A percentile compares a stretch with the other conserved stretches of the same genome.
Evolutionary conservation across 352 stramenopile genomes (phyloP).

Genomic region (Pythium biforme): DNA sequence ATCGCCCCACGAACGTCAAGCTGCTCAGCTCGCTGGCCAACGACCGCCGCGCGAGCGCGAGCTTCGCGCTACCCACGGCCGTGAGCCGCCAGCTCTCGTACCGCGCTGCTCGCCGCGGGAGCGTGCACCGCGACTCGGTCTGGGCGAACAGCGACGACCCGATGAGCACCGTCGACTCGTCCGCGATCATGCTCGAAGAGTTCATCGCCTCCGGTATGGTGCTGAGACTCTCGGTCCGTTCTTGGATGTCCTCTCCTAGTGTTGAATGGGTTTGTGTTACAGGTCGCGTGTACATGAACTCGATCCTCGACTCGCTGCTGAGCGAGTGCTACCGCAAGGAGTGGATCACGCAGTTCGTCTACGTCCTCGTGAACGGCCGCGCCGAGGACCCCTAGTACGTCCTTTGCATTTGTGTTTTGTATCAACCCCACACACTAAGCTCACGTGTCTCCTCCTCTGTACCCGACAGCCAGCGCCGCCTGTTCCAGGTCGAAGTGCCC

Average conservation of each 20-base stretch:
- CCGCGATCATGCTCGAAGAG: slow-evolving; percentile 61
- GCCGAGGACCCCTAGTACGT: slow-evolving; percentile 57
- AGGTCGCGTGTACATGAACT: slow-evolving; percentile 76
- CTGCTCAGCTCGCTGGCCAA: slow-evolving; percentile 72
- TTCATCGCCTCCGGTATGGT: slow-evolving; percentile 58
- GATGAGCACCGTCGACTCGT: slow-evolving; percentile 27
- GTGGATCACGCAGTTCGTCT: slow-evolving; percentile 68
- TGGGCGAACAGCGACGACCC: slow-evolving; percentile 38
- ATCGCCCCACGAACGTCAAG: slow-evolving; percentile 75
- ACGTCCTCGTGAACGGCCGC: slow-evolving; percentile 61
- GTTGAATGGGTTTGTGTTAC: not conserved
- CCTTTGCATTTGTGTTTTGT: not conserved
- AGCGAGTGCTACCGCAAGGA: slow-evolving; percentile 80
- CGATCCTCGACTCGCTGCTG: slow-evolving; percentile 68
- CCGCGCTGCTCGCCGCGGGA: slow-evolving; percentile 36
- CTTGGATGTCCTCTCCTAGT: not conserved
- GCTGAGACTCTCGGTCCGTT: too few relatives aligned
- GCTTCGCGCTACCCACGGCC: slow-evolving; percentile 37
- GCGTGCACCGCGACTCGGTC: slow-evolving; percentile 47
- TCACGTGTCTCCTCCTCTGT: not conserved
- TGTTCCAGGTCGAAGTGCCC: slow-evolving; percentile 69
- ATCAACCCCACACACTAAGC: not conserved
- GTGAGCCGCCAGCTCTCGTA: slow-evolving; percentile 46
- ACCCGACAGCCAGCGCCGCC: slow-evolving; percentile 39
- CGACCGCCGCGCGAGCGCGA: slow-evolving; percentile 39